Base-by-base conservation (phyloP, 345 rosid genomes). In the Citrus hindsii region DNA sequence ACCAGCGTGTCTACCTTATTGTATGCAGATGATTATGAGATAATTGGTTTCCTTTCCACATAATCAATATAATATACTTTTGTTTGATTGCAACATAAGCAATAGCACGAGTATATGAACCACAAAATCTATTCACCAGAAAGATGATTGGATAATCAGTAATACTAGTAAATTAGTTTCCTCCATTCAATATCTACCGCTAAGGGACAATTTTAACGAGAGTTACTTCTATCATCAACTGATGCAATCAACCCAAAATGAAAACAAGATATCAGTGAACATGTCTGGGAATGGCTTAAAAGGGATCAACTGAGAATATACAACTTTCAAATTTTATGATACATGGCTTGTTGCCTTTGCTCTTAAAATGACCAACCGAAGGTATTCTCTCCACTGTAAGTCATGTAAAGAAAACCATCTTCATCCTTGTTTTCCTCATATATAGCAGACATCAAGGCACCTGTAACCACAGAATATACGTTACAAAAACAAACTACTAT, bases 331-430 rank as follows among this genome's bases (percentile, higher is more conserved):
- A 53, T 60, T 76, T 62, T 82, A 77, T 82, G 35, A 75, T 77
- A 83, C 81, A 84, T 46, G 62, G 48, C 53, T 73, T 7, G 76
- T 65, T 21, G 28, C 38, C 48, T 35, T 42, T 65, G 82, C 76
- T 35, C 59, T 77, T 51, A 71, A 37, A 13, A 71, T 37, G 61
- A 83, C 56, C 40, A 30, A 3, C 95, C 95, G 9, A 90, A 92
- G 69, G 93, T 89, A 81, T 92, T 92, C 86, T 92, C 96, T 63
- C 96, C 96, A 56, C 92, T 92, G 86, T 90, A 92, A 38, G 89
- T 84, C 89, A 90, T 85, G 88, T 92, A 92, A 71, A 92, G 93
- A 81, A 90, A 92, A 32, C 93, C 93, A 69, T 91, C 95, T 80
- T 89, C 93, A 73, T 89, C 93, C 80, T 87, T 89, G 83, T 89